Base-by-base conservation (phyloP, 768 basidiomycete genomes). In the Suillus fuscotomentosus region DNA sequence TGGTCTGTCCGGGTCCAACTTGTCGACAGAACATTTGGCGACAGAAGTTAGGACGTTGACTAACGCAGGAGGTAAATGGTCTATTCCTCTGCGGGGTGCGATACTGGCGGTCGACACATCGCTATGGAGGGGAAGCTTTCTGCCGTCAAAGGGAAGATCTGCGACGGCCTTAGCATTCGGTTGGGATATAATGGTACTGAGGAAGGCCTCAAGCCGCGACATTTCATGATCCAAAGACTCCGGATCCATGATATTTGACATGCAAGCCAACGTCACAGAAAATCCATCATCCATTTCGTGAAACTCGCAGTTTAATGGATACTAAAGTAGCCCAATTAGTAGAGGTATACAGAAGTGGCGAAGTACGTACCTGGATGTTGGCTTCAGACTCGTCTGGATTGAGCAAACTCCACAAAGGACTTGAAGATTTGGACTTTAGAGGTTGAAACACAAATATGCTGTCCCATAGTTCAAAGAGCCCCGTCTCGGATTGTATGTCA, bases 381-480 rank as follows among this genome's bases (percentile, higher is more conserved):
- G 68, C 55, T 38, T 64, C 65, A 27, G 67, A 65, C 15, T 64
- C 72, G 31, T 53, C 66, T 14, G 43, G 65, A 27, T 60, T 66
- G 57, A 67, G 65, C 60, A 76, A 39, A 45, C 61, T 63, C 77
- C 76, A 77, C 2, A 73, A 27, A 22, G 61, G 34, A 57, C 59
- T 65, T 11, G 38, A 39, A 13, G 17, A 41, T 31, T 6, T 22
- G 13, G 63, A 48, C 43, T 20, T 39, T 60, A 45, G 61, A 61
- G 79, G 78, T 62, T 83, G 81, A 69, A 80, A 83, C 13, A 83
- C 69, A 66, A 84, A 82, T 47, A 84, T 68, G 63, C 78, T 79
- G 56, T 80, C 80, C 73, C 80, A 82, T 13, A 83, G 64, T 10
- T 60, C 67, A 31, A 71, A 66, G 1, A 77, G 50, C 9, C 69